phyloP scores from a whole-genome alignment of 1,284 basidiomycete genomes.

The Anthracocystis setariae region DNA sequence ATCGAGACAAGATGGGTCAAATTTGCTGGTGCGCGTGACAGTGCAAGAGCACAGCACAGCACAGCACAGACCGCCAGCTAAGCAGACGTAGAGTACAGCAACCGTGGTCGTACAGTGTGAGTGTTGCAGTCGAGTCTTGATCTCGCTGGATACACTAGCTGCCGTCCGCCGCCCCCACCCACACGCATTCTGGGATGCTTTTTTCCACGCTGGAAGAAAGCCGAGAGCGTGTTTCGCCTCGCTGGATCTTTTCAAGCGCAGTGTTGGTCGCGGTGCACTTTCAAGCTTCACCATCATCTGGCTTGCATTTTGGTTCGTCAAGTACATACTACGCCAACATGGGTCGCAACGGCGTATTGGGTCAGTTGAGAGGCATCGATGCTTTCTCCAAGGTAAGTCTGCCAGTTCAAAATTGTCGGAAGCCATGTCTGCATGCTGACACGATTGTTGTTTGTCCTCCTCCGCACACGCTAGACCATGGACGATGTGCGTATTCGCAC shows the following conservation, averaged over 20 bases:
- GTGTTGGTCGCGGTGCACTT: neutral
- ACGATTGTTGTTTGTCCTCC: neutral
- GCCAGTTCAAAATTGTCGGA: neutral
- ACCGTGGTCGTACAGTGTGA: too few species aligned
- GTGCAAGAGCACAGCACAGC: too few species aligned
- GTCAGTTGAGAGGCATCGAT: conserved; percentile 74
- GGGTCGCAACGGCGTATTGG: conserved; percentile 56
- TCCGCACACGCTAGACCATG: conserved; percentile 55
- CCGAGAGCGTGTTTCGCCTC: neutral
- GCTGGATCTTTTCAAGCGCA: neutral
- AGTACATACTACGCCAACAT: too few species aligned
- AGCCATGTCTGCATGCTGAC: conserved; percentile 5
- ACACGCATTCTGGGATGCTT: neutral
- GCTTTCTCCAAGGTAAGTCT: conserved; percentile 91
- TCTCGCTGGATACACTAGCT: too few species aligned
- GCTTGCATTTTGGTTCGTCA: too few species aligned
- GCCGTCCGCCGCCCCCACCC: too few species aligned
- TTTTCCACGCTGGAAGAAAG: conserved; percentile 9
- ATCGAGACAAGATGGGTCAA: too few species aligned
- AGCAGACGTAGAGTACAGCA: too few species aligned
- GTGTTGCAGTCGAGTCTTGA: too few species aligned
- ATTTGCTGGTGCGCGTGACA: too few species aligned
- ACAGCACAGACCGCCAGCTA: too few species aligned
- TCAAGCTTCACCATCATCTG: neutral
- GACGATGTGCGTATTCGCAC: conserved; percentile 67